These are phyloP conservation scores for Mycena indigotica DNA, from an alignment of 768 basidiomycete species.

Conservation along the genomic window DNA sequence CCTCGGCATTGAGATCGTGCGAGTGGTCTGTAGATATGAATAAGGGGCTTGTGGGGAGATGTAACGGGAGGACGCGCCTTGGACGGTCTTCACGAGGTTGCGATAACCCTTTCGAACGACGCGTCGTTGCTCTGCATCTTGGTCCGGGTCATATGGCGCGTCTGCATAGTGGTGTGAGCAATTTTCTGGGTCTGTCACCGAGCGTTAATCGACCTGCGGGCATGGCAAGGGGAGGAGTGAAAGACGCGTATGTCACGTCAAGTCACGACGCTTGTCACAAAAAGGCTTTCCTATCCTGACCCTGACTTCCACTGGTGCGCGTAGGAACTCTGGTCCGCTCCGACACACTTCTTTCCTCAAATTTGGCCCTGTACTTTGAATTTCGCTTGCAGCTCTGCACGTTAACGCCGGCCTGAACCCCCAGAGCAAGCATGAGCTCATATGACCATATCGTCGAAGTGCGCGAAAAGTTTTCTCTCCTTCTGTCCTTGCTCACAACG, in stretches of 20 bases:
- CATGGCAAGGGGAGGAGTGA: neutral
- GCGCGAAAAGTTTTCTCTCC: neutral
- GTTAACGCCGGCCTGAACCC: too few relatives aligned
- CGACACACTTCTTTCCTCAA: too few relatives aligned
- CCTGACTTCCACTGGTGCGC: neutral
- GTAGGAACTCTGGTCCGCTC: too few relatives aligned
- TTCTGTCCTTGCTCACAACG: neutral
- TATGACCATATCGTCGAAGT: constrained; percentile 13
- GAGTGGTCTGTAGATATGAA: constrained; percentile 40
- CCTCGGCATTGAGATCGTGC: constrained; percentile 54
- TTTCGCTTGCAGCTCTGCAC: too few relatives aligned
- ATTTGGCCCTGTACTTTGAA: too few relatives aligned
- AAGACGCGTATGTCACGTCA: neutral
- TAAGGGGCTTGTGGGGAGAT: neutral
- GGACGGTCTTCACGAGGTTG: constrained; percentile 58
- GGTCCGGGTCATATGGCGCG: constrained; percentile 77
- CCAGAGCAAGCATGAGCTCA: neutral
- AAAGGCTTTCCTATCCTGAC: neutral
- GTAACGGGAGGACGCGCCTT: constrained; percentile 48
- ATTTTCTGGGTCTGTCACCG: neutral
- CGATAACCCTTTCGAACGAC: constrained; percentile 75
- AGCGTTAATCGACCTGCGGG: neutral
- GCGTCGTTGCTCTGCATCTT: constrained; percentile 80
- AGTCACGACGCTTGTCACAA: neutral
- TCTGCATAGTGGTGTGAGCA: constrained; percentile 23